These are phyloP conservation scores for Penicillium alfredii DNA, from an alignment of 495 filamentous ascomycete genomes.

Conservation along the genomic window DNA sequence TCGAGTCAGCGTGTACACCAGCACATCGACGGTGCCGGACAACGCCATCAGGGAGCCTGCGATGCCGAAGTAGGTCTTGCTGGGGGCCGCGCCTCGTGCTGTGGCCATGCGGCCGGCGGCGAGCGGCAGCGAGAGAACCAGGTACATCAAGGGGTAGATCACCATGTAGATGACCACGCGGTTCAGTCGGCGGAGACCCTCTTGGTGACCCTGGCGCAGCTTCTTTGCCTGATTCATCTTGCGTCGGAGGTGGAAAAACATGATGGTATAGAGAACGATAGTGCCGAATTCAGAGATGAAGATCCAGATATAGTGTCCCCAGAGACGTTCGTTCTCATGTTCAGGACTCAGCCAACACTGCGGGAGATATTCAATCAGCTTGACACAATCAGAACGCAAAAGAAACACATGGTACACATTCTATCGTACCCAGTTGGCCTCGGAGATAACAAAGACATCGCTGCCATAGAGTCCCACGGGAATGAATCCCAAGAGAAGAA, in stretches of 20 bases:
- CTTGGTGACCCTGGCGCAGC: constrained; percentile 29
- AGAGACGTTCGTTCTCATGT: constrained; percentile 56
- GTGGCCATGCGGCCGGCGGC: constrained; percentile 61
- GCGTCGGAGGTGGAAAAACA: constrained; percentile 54
- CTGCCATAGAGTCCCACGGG: constrained; percentile 47
- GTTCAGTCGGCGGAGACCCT: constrained; percentile 34
- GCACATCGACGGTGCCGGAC: constrained; percentile 65
- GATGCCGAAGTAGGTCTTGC: constrained; percentile 54
- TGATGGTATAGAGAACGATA: constrained; percentile 54
- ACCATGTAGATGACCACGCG: constrained; percentile 61
- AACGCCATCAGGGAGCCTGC: constrained; percentile 64
- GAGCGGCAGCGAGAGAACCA: constrained; percentile 62
- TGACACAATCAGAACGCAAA: constrained; percentile 1
- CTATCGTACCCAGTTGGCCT: constrained; percentile 40
- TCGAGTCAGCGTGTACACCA: constrained; percentile 55
- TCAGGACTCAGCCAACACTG: constrained; percentile 66
- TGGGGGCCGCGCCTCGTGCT: constrained; percentile 45
- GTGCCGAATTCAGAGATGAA: constrained; percentile 62
- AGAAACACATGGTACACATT: neutral
- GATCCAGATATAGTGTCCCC: constrained; percentile 72
- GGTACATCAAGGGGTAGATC: constrained; percentile 66
- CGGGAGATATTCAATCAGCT: too few species aligned
- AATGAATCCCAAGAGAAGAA: constrained; percentile 49
- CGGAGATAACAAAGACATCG: constrained; percentile 50
- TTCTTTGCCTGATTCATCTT: constrained; percentile 34